phyloP scores from a whole-genome alignment of 257 asterid species.

The Gentiana straminea region DNA sequence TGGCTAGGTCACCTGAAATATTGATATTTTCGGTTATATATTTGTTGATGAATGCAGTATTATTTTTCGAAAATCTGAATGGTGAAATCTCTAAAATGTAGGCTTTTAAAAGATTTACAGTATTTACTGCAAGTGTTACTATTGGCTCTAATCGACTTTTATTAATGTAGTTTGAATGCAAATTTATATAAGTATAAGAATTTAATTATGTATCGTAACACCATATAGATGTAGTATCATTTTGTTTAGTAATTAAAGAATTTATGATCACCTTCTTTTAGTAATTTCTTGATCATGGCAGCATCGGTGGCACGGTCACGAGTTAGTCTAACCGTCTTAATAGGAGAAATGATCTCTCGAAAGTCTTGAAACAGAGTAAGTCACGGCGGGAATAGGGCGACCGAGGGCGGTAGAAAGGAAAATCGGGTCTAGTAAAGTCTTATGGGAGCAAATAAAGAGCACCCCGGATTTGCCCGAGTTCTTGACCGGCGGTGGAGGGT shows the following conservation, averaged over 20 bases:
- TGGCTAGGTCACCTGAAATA: conserved; percentile 18
- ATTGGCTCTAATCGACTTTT: no score
- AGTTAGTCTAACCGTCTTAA: conserved; percentile 42
- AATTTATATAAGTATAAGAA: no score
- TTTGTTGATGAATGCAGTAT: no score
- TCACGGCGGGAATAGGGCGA: conserved; percentile 57
- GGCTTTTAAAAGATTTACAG: no score
- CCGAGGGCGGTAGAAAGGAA: conserved; percentile 53
- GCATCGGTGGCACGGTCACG: conserved; percentile 36
- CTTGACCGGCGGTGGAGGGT: conserved; percentile 35
- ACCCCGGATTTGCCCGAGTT: conserved; percentile 34
- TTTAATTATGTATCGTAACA: no score
- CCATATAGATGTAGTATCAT: no score
- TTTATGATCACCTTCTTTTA: conserved; percentile 8
- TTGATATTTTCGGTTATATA: no score
- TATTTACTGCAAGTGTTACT: no score
- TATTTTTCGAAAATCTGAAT: no score
- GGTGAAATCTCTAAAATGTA: no score
- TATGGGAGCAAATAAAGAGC: conserved; percentile 53
- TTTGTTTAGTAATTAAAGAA: no score
- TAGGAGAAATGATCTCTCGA: conserved; percentile 61
- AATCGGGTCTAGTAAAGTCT: conserved; percentile 52
- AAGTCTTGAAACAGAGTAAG: conserved; percentile 60
- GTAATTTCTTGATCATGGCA: conserved; percentile 20
- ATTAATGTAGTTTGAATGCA: no score